phyloP scores from a whole-genome alignment of 805 yeast genomes.

The Saccharomyces kudriavzevii region DNA sequence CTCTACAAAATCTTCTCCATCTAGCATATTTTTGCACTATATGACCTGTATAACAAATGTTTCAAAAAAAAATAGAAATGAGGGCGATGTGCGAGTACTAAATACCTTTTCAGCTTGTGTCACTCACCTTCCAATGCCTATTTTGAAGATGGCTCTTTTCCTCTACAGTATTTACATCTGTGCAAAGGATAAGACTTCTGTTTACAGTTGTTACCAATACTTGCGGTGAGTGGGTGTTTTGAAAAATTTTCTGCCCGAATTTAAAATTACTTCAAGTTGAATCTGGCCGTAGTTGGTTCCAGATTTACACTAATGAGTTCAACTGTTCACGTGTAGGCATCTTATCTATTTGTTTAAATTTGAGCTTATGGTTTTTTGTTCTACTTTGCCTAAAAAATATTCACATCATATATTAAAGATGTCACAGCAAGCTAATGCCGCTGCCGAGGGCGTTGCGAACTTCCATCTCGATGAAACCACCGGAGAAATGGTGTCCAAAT shows the following conservation, averaged over 20 bases:
- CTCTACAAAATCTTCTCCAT: constrained; percentile 14
- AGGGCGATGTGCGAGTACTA: neutral
- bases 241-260: neutral
- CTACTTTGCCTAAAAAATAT: neutral
- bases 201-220: neutral
- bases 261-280: neutral
- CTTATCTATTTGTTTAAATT: neutral
- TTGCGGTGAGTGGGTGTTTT: neutral
- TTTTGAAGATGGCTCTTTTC: neutral
- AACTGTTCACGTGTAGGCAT: neutral
- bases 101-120: neutral
- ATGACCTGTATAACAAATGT: neutral
- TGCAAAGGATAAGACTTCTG: neutral
- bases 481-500: constrained; percentile 93
- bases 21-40: neutral
- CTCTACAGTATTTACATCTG: neutral
- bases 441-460: constrained; percentile 69
- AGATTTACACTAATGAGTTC: neutral
- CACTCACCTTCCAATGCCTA: neutral
- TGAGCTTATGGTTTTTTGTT: neutral
- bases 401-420: constrained; percentile 4
- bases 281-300: no score
- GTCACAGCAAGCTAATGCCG: constrained; percentile 42
- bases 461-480: constrained; percentile 84
- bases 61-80: neutral